phyloP scores from a whole-genome alignment of 2,329 filamentous ascomycete species.

The Fusarium aywerte region DNA sequence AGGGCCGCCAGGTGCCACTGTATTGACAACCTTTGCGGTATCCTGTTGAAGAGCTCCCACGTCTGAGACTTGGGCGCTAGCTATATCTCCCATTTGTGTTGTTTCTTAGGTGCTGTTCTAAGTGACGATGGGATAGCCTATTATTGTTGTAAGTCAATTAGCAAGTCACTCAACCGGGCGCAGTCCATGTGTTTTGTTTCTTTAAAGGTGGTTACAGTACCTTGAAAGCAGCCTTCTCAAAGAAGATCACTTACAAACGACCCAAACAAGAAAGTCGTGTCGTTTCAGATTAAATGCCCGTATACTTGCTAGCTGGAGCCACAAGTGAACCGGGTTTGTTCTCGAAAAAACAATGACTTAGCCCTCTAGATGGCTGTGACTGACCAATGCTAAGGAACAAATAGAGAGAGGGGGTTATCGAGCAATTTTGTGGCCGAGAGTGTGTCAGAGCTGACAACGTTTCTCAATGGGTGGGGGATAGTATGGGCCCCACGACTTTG shows the following conservation, averaged over 20 bases:
- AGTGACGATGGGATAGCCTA: not conserved
- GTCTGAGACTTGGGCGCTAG: conserved; percentile 27
- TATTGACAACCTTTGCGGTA: conserved; percentile 16
- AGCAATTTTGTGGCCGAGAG: conserved; percentile 34
- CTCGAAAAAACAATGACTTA: conserved; percentile 21
- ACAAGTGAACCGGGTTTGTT: conserved; percentile 31
- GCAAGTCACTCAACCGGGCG: not conserved
- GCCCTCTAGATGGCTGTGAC: conserved; percentile 15
- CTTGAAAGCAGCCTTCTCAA: not conserved
- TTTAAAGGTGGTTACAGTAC: conserved; percentile 2
- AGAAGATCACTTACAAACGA: not conserved
- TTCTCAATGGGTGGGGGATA: conserved; percentile 23
- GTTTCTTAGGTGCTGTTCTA: not conserved
- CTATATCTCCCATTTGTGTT: conserved; percentile 43
- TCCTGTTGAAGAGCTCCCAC: conserved; percentile 18
- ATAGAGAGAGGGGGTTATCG: conserved; percentile 17
- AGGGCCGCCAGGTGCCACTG: conserved; percentile 9
- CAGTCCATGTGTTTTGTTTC: not conserved
- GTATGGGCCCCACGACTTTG: not conserved
- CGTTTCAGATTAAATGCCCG: conserved; percentile 2
- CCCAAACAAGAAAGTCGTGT: not conserved
- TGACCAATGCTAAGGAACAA: conserved; percentile 16
- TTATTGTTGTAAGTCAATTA: conserved; percentile 10
- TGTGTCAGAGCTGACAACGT: conserved; percentile 29
- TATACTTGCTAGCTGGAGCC: conserved; percentile 20